Evolutionary conservation across 2,329 filamentous ascomycete genomes (phyloP), one percentile per base, ranked within the genome.

Genomic region (Calonectria montana): DNA sequence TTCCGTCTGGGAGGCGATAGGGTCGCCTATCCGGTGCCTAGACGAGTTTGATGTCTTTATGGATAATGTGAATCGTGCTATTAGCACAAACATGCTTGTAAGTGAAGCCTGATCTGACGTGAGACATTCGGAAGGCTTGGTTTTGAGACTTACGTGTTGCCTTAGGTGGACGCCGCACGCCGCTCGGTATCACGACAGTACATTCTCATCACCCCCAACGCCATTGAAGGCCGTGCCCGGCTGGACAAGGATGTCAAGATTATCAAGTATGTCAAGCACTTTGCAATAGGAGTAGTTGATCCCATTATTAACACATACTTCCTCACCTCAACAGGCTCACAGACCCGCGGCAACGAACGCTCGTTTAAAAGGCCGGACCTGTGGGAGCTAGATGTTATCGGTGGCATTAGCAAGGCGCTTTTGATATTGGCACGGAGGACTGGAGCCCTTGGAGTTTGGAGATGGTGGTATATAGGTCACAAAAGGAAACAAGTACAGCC

Each of bases 1-100:
- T 37, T 91, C 95, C 2, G 93, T 99, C 21, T 99, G 97, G 97
- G 97, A 99, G 81, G 96, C 97, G 35, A 99, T 99, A 93, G 96
- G 97, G 13, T 97, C 95, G 21, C 96, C 96, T 0, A 93, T 99
- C 72, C 91, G 97, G 67, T 99, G 97, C 80, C 88, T 99, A 66
- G 97, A 99, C 83, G 97, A 99, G 84, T 99, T 98, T 81, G 97
- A 99, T 82, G 97, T 99, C 37, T 99, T 98, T 87, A 99, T 99
- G 97, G 97, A 99, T 84, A 95, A 93, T 77, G 94, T 98, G 71
- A 99, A 99, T 83, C 92, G 97, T 72, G 94, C 94, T 68, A 94
- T 97, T 77, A 97, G 94, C 81, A 98, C 97, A 78, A 94, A 94
- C 74, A 95, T 99, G 93, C 94, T 99, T 83, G 93, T 95, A 86